Conservation (phyloP, 352 stramenopile species). For the Globisporangium polare region DNA sequence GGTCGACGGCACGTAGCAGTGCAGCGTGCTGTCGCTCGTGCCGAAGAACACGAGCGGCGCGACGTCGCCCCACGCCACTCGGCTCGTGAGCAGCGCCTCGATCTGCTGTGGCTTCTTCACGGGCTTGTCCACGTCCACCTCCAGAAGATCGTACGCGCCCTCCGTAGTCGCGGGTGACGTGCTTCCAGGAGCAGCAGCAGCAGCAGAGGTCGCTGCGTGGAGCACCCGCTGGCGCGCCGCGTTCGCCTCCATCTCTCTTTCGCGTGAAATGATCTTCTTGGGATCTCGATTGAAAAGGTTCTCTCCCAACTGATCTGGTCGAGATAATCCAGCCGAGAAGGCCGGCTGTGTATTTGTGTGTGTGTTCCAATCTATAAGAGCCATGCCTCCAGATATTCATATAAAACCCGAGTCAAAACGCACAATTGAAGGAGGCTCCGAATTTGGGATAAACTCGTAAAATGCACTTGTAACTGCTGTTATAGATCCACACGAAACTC, state of each 20-base stretch:
- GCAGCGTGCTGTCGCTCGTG: slow-evolving; percentile 49
- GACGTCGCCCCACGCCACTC: slow-evolving; percentile 26
- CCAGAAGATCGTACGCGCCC: slow-evolving; percentile 37
- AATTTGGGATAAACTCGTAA: too few species aligned
- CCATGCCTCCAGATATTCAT: too few species aligned
- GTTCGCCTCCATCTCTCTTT: slow-evolving; percentile 3
- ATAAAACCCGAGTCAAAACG: too few species aligned
- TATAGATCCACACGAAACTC: too few species aligned
- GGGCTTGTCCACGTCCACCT: slow-evolving; percentile 50
- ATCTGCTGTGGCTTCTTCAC: slow-evolving; percentile 54
- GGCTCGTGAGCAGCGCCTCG: slow-evolving; percentile 42
- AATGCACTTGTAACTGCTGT: too few species aligned
- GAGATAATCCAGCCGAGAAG: too few species aligned
- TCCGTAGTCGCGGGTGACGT: not conserved
- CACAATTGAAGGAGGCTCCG: too few species aligned
- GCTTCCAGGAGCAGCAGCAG: not conserved
- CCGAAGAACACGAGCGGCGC: slow-evolving; percentile 57
- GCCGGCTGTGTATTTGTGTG: too few species aligned
- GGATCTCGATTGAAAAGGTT: too few species aligned
- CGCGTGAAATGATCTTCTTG: not conserved
- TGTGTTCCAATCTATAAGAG: too few species aligned
- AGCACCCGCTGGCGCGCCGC: slow-evolving; percentile 7
- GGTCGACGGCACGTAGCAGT: slow-evolving; percentile 41
- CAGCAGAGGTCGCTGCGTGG: not conserved
- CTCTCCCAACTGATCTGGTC: too few species aligned